Base-by-base conservation (phyloP, 2,329 filamentous ascomycete species). In the Colletotrichum siamense region DNA sequence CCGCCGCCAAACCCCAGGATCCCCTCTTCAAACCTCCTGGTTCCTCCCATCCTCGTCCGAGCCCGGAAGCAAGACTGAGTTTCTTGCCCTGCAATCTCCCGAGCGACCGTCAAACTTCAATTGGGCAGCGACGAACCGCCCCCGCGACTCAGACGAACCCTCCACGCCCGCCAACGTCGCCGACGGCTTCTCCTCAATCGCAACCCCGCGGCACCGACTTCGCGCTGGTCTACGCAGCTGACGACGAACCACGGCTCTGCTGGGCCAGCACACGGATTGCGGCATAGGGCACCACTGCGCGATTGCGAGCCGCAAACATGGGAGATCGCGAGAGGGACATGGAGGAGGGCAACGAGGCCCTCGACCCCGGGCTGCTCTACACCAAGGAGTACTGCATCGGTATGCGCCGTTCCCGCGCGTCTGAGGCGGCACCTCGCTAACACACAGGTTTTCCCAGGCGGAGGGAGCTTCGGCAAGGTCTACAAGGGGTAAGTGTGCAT, bases 391-490 rank as follows among this genome's bases (percentile, higher is more conserved):
- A 93, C 83, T 96, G 94, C 87, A 96, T 97, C 85, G 94, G 94
- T 95, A 86, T 80, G 91, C 71, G 75, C 69, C 67, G 72, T 39
- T 68, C 61, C 64, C 69, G 71, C 44, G 44, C 44, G 44, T 65
- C 69, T 22, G 30, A 32, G 9, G 59, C 49, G 44, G 36, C 49
- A 28, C 16, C 7, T 75, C 22, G 72, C 71, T 75, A 66, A 77
- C 62, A 66, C 24, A 18, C 75, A 77, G 32, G 65, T 64, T 67
- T 73, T 71, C 69, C 71, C 81, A 96, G 96, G 97, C 80, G 97
- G 97, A 80, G 97, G 97, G 77, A 99, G 96, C 86, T 99, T 99
- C 87, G 97, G 97, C 82, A 98, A 98, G 86, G 97, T 99, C 77
- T 99, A 96, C 91, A 99, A 99, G 91, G 97, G 97, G 95, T 96